Evolutionary conservation across 495 filamentous ascomycete species (phyloP).

Genomic region (Lasiosphaeria hispida): DNA sequence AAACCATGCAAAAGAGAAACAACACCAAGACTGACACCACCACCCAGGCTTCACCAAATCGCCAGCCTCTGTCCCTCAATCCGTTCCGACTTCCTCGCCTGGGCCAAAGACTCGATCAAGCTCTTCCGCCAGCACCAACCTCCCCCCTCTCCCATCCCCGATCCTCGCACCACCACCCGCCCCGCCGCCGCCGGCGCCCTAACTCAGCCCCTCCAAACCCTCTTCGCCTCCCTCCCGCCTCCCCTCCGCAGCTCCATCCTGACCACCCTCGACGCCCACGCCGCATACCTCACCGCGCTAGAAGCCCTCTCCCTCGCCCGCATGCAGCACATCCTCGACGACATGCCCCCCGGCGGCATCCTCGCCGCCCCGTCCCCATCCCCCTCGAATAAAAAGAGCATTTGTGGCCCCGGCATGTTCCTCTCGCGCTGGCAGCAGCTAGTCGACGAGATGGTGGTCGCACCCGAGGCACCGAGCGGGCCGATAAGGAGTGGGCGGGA

Average conservation of each 20-base stretch:
- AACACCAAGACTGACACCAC: no score
- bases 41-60: conserved; percentile 53
- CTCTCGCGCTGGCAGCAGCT: conserved; percentile 62
- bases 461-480: conserved; percentile 46
- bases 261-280: conserved; percentile 49
- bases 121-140: conserved; percentile 24
- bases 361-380: neutral
- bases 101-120: conserved; percentile 33
- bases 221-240: conserved; percentile 45
- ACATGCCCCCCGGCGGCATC: conserved; percentile 14
- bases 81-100: conserved; percentile 44
- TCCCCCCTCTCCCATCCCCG: neutral
- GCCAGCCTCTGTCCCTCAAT: conserved; percentile 60
- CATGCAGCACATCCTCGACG: conserved; percentile 45
- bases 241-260: conserved; percentile 35
- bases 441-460: conserved; percentile 58
- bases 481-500: conserved; percentile 50
- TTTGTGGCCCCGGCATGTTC: conserved; percentile 60
- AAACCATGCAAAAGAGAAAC: no score
- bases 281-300: conserved; percentile 50
- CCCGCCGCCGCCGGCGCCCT: conserved; percentile 42
- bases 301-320: conserved; percentile 45
- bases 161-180: neutral
- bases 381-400: conserved; percentile 15
- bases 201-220: conserved; percentile 39